phyloP scores from a whole-genome alignment of 495 filamentous ascomycete genomes.

The Xylaria flabelliformis region DNA sequence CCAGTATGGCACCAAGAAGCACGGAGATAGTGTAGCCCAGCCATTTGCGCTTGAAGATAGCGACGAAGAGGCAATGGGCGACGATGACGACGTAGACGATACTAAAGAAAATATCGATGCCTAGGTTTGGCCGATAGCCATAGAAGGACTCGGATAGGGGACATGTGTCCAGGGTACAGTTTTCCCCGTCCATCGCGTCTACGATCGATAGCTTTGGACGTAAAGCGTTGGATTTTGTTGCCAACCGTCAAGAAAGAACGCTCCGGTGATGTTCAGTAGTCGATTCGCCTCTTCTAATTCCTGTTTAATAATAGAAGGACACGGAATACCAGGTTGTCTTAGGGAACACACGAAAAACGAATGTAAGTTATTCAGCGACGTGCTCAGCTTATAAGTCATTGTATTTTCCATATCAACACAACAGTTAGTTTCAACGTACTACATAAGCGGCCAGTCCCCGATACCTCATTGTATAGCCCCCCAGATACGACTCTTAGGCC shows the following conservation, averaged over 20 bases:
- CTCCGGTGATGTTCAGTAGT: not conserved
- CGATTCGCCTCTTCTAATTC: not conserved
- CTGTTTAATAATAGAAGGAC: not conserved
- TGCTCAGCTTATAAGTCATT: slow-evolving; percentile 1
- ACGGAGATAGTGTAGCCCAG: slow-evolving; percentile 27
- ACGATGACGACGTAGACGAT: slow-evolving; percentile 20
- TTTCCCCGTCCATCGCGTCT: not conserved
- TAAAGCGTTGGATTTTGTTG: not conserved
- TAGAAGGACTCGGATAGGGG: slow-evolving; percentile 25
- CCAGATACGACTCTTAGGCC: not conserved
- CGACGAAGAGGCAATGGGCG: slow-evolving; percentile 21
- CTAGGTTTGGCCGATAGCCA: slow-evolving; percentile 29
- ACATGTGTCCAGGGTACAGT: slow-evolving; percentile 28
- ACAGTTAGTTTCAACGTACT: not conserved
- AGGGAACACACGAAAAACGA: not conserved
- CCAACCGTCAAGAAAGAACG: not conserved
- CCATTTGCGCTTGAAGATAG: slow-evolving; percentile 13
- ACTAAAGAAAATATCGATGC: slow-evolving; percentile 29
- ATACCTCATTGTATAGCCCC: not conserved
- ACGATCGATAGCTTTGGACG: not conserved
- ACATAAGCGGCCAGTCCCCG: not conserved
- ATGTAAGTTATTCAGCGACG: not conserved
- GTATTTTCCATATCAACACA: not conserved
- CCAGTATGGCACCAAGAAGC: slow-evolving; percentile 20
- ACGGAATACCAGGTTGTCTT: not conserved